Conservation (phyloP, 129 eudicot genomes). For the Lonicera japonica region DNA sequence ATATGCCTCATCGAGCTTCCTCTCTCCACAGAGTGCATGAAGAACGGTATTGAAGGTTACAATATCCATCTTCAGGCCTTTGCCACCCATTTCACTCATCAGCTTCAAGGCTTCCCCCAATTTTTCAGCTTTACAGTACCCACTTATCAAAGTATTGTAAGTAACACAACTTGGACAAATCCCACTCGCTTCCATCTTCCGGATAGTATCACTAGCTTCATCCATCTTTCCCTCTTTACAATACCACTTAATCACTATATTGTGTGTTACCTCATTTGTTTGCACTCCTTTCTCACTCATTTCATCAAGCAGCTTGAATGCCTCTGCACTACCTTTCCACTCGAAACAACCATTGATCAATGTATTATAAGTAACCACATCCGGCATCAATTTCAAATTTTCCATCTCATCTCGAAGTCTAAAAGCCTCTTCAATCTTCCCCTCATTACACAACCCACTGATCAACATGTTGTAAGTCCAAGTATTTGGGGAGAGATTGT, state of each 20-base stretch:
- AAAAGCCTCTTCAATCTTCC: conserved; percentile 64
- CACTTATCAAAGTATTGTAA: conserved; percentile 66
- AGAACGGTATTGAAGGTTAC: conserved; percentile 61
- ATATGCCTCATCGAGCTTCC: conserved; percentile 57
- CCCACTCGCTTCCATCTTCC: conserved; percentile 54
- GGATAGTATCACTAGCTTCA: conserved; percentile 42
- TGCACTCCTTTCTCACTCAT: conserved; percentile 62
- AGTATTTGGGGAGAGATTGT: conserved; percentile 55
- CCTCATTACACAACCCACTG: conserved; percentile 51
- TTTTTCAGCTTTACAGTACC: conserved; percentile 54
- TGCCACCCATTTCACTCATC: conserved; percentile 56
- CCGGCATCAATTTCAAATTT: conserved; percentile 49
- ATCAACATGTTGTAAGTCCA: conserved; percentile 76
- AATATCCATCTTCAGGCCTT: conserved; percentile 67
- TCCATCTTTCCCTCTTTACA: conserved; percentile 68
- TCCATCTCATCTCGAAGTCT: conserved; percentile 50
- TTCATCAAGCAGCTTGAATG: conserved; percentile 52
- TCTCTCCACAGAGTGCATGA: conserved; percentile 50
- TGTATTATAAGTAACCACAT: conserved; percentile 76
- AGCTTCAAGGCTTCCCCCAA: conserved; percentile 46
- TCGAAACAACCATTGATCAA: conserved; percentile 61
- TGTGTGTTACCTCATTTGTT: conserved; percentile 53
- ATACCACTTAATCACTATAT: conserved; percentile 67
- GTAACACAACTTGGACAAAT: conserved; percentile 61
- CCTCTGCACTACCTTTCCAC: conserved; percentile 33